These are phyloP conservation scores for Agastache rugosa DNA, from an alignment of 257 asterid species.

Conservation along the genomic window DNA sequence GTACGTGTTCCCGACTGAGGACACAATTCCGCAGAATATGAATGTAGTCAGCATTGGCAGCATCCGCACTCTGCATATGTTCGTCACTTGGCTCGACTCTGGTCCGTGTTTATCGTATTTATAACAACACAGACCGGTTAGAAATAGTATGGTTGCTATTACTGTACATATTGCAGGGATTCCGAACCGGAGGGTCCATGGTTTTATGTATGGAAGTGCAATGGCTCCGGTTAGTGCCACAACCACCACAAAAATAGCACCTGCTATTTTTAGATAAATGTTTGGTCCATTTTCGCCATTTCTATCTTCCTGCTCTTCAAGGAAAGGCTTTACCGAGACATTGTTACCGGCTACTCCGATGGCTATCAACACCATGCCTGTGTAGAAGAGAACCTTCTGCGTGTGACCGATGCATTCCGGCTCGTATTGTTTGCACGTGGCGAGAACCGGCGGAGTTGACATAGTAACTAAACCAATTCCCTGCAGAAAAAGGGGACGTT, in stretches of 20 bases:
- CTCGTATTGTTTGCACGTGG: neutral
- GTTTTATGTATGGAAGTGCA: neutral
- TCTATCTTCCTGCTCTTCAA: neutral
- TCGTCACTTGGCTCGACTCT: neutral
- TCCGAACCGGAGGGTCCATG: constrained; percentile 6
- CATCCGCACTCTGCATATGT: neutral
- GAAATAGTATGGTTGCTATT: neutral
- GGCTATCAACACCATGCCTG: neutral
- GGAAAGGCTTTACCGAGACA: neutral
- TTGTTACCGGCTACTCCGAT: neutral
- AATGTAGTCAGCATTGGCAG: neutral
- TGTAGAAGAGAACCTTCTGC: neutral
- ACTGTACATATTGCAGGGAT: neutral
- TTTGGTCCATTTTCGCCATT: neutral
- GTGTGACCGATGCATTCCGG: neutral
- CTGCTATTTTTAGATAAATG: neutral
- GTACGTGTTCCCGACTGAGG: neutral
- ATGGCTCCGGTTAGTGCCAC: neutral
- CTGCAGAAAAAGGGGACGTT: neutral
- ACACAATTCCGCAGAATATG: neutral
- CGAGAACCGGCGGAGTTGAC: neutral
- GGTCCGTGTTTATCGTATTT: neutral
- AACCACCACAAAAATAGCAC: neutral
- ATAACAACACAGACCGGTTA: neutral
- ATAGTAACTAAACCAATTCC: neutral